phyloP scores from a whole-genome alignment of 2,329 filamentous ascomycete species.

The Alternaria arborescens region DNA sequence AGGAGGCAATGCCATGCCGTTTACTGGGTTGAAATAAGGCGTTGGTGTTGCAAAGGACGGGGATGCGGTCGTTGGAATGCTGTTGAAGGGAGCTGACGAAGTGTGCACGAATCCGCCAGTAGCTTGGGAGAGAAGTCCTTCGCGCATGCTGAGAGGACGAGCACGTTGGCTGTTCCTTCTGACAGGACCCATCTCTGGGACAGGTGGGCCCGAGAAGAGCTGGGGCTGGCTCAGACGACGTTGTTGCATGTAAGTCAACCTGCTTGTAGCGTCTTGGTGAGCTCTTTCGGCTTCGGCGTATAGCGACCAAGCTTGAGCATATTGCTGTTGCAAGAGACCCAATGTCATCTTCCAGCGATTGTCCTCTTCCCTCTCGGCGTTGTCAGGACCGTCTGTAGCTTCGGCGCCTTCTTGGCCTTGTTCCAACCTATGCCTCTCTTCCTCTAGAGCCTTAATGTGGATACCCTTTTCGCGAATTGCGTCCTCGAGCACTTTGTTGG shows the following conservation, averaged over 20 bases:
- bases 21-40: constrained; percentile 65
- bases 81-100: constrained; percentile 57
- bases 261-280: constrained; percentile 52
- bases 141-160: constrained; percentile 52
- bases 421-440: constrained; percentile 67
- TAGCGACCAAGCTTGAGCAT: constrained; percentile 49
- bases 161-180: constrained; percentile 54
- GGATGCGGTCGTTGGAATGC: constrained; percentile 57
- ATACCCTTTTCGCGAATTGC: constrained; percentile 76
- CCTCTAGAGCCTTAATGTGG: constrained; percentile 77
- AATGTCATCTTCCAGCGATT: constrained; percentile 65
- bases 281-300: constrained; percentile 50
- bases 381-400: constrained; percentile 52
- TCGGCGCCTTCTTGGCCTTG: constrained; percentile 54
- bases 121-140: constrained; percentile 40
- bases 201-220: constrained; percentile 43
- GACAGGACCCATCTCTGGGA: constrained; percentile 42
- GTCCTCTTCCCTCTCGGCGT: constrained; percentile 56
- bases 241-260: constrained; percentile 52
- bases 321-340: constrained; percentile 62
- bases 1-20: constrained; percentile 65
- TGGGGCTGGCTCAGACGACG: constrained; percentile 52
- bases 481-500: constrained; percentile 72
- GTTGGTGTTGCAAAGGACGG: constrained; percentile 62
- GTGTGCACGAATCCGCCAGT: constrained; percentile 47